phyloP scores from a whole-genome alignment of 73 alveolate genomes.

The Stentor coeruleus region DNA sequence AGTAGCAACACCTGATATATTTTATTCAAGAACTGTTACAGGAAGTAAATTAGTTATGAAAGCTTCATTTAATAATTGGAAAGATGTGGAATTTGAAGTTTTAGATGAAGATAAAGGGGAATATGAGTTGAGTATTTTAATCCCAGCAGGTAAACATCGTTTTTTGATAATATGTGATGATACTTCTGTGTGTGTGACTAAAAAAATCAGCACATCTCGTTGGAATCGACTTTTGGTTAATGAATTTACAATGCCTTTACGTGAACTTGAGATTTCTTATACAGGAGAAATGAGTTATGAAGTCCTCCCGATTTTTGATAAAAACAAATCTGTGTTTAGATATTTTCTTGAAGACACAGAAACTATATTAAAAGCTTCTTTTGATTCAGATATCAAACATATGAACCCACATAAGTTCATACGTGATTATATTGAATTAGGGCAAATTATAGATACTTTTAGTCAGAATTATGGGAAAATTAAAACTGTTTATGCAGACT shows the following conservation, averaged over 20 bases:
- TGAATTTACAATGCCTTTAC: constrained; percentile 7
- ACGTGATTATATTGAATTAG: too few species aligned
- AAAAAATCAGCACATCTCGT: background rate
- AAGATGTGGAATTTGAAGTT: background rate
- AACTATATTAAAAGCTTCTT: too few species aligned
- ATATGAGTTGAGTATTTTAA: background rate
- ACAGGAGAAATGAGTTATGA: too few species aligned
- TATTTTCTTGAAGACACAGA: too few species aligned
- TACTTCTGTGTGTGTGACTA: background rate
- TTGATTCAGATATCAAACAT: too few species aligned
- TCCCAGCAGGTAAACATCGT: constrained; percentile 15
- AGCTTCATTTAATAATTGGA: constrained; percentile 16
- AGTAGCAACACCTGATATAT: background rate
- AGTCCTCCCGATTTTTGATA: too few species aligned
- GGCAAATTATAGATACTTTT: too few species aligned
- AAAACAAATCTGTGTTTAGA: too few species aligned
- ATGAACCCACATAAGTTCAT: too few species aligned
- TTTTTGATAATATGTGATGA: background rate
- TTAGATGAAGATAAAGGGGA: constrained; percentile 1
- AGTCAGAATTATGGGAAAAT: too few species aligned
- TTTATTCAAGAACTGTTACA: background rate
- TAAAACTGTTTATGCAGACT: too few species aligned
- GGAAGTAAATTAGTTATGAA: background rate
- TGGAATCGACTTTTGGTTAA: background rate
- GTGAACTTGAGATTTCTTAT: constrained; percentile 37